Evolutionary conservation across 1,284 basidiomycete species (phyloP).

Genomic region (Pyrrhoderma noxium): DNA sequence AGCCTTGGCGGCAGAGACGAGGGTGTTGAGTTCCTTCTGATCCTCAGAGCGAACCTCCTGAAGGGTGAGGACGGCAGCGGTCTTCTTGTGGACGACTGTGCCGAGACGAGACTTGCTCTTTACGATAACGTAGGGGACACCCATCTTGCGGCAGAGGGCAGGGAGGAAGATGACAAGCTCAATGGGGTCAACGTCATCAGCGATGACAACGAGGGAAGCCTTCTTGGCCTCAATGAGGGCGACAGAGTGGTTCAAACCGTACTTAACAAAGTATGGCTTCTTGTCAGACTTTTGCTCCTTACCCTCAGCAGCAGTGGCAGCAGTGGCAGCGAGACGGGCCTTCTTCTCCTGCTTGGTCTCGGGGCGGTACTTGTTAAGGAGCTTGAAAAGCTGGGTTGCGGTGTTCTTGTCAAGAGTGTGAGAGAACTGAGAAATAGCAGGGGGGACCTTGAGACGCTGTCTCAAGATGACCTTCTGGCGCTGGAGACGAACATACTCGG

Average conservation of each 20-base stretch:
- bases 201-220: slow-evolving; percentile 93
- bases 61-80: slow-evolving; percentile 82
- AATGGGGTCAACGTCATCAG: slow-evolving; percentile 98
- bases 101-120: slow-evolving; percentile 98
- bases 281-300: slow-evolving; percentile 74
- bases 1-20: slow-evolving; percentile 92
- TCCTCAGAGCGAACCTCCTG: slow-evolving; percentile 96
- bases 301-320: slow-evolving; percentile 70
- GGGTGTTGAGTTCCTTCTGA: slow-evolving; percentile 85
- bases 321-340: slow-evolving; percentile 76
- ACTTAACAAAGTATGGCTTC: slow-evolving; percentile 95
- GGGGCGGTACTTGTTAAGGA: slow-evolving; percentile 94
- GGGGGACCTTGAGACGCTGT: slow-evolving; percentile 98
- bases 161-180: slow-evolving; percentile 98
- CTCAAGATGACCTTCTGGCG: slow-evolving; percentile 98
- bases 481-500: slow-evolving; percentile 97
- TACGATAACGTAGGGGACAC: slow-evolving; percentile 96
- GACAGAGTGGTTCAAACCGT: slow-evolving; percentile 95
- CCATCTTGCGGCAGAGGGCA: slow-evolving; percentile 98
- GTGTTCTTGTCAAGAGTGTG: slow-evolving; percentile 99
- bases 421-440: slow-evolving; percentile 96
- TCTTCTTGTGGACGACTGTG: slow-evolving; percentile 98
- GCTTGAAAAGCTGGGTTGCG: slow-evolving; percentile 95
- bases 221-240: slow-evolving; percentile 97
- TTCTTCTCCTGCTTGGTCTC: slow-evolving; percentile 98